A percentile compares a stretch with the other conserved stretches of the same genome.
These are phyloP conservation scores for Penicillium diatomitis DNA, from an alignment of 495 filamentous ascomycete species.

Conservation along the genomic window DNA sequence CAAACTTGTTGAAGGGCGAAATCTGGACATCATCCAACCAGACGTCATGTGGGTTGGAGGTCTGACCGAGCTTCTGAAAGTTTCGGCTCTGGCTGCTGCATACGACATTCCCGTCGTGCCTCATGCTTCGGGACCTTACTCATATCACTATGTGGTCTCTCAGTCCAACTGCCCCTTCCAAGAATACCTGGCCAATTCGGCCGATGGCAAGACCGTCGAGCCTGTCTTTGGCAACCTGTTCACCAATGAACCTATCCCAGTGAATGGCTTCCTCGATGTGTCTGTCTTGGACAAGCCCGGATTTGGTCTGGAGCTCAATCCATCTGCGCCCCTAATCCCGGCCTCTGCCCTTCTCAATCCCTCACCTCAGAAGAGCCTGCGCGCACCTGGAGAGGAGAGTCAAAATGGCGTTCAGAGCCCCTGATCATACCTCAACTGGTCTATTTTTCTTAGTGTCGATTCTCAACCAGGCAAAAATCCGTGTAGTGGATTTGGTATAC, in stretches of 20 bases:
- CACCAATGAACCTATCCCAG: constrained; percentile 81
- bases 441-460: too few species aligned
- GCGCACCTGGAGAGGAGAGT: constrained; percentile 27
- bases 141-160: constrained; percentile 88
- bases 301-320: constrained; percentile 82
- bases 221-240: constrained; percentile 91
- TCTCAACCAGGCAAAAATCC: too few species aligned
- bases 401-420: constrained; percentile 9
- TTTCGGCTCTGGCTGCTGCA: constrained; percentile 78
- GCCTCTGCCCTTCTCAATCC: constrained; percentile 62
- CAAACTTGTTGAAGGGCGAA: constrained; percentile 83
- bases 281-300: constrained; percentile 79
- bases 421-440: too few species aligned
- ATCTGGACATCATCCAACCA: constrained; percentile 86
- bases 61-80: constrained; percentile 82
- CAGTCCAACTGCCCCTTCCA: constrained; percentile 89
- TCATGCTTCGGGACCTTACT: constrained; percentile 85
- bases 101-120: constrained; percentile 94
- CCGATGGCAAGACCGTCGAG: constrained; percentile 77
- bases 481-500: too few species aligned
- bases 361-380: constrained; percentile 53
- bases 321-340: constrained; percentile 65
- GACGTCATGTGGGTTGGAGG: constrained; percentile 97
- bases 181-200: constrained; percentile 86
- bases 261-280: constrained; percentile 68